phyloP scores from a whole-genome alignment of 225 moss, liverwort and hornwort species.

The Asterella californica region DNA sequence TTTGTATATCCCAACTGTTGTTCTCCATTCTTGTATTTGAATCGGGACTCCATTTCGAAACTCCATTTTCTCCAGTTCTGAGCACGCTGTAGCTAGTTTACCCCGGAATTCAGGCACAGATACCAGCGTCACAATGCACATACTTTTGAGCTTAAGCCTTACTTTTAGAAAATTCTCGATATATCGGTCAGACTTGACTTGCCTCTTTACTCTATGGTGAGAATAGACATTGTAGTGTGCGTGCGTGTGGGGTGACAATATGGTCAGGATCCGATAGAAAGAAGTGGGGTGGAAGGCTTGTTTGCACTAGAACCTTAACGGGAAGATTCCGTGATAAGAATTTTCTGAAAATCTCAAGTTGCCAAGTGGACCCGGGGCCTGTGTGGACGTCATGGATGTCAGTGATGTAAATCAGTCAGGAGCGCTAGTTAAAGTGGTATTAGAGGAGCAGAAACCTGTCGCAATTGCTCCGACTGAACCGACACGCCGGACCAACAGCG shows the following conservation, averaged over 20 bases:
- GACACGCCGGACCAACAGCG: conserved; percentile 39
- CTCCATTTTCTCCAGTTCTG: background rate
- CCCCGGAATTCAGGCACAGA: background rate
- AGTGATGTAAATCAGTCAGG: conserved; percentile 8
- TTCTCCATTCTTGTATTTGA: background rate
- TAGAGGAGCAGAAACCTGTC: conserved; percentile 30
- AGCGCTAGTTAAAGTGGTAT: conserved; percentile 7
- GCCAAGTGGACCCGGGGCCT: background rate
- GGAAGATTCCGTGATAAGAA: background rate
- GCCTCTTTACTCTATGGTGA: background rate
- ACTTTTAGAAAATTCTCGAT: background rate
- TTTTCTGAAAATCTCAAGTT: background rate
- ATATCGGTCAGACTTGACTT: background rate
- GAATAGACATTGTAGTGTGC: background rate
- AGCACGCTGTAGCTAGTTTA: background rate
- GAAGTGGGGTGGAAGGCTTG: background rate
- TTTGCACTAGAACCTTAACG: no score
- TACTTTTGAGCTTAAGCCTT: background rate
- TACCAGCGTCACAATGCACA: background rate
- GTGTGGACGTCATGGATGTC: background rate
- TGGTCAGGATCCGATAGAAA: background rate
- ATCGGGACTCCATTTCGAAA: no score
- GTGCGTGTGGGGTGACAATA: background rate
- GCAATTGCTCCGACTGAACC: conserved; percentile 7
- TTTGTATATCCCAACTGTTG: background rate